phyloP scores from a whole-genome alignment of 768 basidiomycete genomes.

The Phylloporus rhodoxanthus region DNA sequence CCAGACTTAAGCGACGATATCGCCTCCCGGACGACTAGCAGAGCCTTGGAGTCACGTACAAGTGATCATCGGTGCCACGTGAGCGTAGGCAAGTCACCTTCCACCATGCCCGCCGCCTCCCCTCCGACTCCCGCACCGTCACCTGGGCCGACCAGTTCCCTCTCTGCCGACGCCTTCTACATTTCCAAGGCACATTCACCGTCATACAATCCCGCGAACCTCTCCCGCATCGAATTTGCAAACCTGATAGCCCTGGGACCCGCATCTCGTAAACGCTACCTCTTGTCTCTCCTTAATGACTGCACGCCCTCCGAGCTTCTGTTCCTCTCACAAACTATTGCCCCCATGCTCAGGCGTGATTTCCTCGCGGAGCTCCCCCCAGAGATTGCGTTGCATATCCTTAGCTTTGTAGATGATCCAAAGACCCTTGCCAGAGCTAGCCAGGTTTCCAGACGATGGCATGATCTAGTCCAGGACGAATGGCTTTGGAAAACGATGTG shows the following conservation, averaged over 20 bases:
- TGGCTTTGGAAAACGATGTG: conserved; percentile 79
- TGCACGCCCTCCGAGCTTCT: conserved; percentile 59
- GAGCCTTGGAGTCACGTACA: conserved; percentile 8
- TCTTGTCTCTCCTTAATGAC: conserved; percentile 44
- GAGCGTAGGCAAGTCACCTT: conserved; percentile 15
- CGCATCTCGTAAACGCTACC: conserved; percentile 44
- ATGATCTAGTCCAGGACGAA: conserved; percentile 64
- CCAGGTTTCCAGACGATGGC: conserved; percentile 71
- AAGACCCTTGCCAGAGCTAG: conserved; percentile 62
- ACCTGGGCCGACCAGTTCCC: conserved; percentile 45
- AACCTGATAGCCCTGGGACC: conserved; percentile 32
- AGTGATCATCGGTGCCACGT: conserved; percentile 14
- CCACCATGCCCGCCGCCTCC: conserved; percentile 47
- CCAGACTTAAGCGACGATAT: conserved; percentile 10
- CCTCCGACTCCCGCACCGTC: conserved; percentile 63
- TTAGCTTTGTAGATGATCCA: conserved; percentile 73
- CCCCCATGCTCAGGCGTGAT: conserved; percentile 60
- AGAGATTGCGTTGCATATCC: conserved; percentile 71
- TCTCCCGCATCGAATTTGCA: conserved; percentile 31
- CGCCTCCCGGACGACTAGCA: conserved; percentile 4
- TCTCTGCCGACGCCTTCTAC: conserved; percentile 33
- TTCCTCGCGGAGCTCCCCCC: conserved; percentile 51
- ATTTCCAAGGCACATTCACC: conserved; percentile 10
- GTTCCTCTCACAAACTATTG: conserved; percentile 59
- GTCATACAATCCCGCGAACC: conserved; percentile 21